phyloP scores from a whole-genome alignment of 2,329 filamentous ascomycete genomes.

The Paecilomyces sp. region DNA sequence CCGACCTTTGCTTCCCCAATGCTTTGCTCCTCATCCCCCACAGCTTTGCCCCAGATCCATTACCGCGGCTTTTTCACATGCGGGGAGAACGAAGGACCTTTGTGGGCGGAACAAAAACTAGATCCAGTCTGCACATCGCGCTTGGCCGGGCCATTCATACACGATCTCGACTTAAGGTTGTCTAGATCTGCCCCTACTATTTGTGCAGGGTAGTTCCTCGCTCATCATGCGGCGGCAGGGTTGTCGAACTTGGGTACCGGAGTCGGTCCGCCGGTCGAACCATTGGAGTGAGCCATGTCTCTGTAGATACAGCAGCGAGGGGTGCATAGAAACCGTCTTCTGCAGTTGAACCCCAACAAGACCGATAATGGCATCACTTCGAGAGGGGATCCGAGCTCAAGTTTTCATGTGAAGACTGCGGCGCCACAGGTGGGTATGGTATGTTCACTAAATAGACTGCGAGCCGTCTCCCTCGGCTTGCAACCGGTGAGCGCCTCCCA shows the following conservation, averaged over 20 bases:
- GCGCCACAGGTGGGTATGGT: no score
- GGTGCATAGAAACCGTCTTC: neutral
- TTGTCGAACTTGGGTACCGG: neutral
- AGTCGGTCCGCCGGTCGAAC: neutral
- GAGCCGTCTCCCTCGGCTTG: neutral
- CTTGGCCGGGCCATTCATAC: neutral
- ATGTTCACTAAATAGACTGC: no score
- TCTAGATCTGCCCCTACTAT: neutral
- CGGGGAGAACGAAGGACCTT: neutral
- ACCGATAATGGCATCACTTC: no score
- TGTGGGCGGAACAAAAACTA: neutral
- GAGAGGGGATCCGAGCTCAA: no score
- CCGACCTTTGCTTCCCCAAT: neutral
- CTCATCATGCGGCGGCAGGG: neutral
- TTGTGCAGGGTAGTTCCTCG: neutral
- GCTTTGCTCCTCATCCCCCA: neutral
- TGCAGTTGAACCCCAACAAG: no score
- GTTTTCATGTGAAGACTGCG: no score
- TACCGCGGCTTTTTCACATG: neutral
- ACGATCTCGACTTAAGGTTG: neutral
- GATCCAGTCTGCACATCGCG: neutral
- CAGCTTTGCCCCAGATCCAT: neutral
- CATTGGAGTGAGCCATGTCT: neutral
- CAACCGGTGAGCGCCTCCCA: neutral
- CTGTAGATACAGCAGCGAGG: neutral